Base-by-base conservation (phyloP, 805 yeast species). In the Brettanomyces naardenensis region DNA sequence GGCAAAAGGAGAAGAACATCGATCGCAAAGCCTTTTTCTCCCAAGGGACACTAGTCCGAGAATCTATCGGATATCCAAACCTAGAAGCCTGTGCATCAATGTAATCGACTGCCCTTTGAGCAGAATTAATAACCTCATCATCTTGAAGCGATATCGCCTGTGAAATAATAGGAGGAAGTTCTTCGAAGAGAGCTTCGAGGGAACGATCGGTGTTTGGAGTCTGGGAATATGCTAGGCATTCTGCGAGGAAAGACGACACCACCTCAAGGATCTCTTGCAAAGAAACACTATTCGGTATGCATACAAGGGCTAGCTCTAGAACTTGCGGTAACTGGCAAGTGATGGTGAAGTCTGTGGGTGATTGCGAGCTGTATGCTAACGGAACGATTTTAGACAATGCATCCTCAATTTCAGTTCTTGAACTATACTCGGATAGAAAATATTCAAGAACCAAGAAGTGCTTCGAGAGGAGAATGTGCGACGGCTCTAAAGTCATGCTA, bases 1-100 rank as follows among this genome's bases (percentile, higher is more conserved):
- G 21, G 3, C 44, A 29, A 4, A 43, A 29, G 1, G 36, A 18
- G 22, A 45, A 39, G 19, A 30, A 30, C 22, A 30, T 7, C 19
- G 11, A 17, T 21, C 18, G n/a, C 13, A 15, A 30, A 10, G 17
- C 7, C 21, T 14, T 6, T 30, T 18, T 19, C 7, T 17, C 17
- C 33, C 33, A 30, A 9, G 20, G 6, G 10, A 7, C 9, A 17
- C 11, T 18, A 6, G 6, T n/a, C 13, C 10, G 6, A 6, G 10
- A 6, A 7, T 9, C 10, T 9, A 9, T 9, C 6, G 19, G 21
- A 21, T 18, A 30, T 21, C 6, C 10, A 13, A 7, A 17, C 18
- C 18, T 30, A 13, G 21, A 15, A 7, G 33, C 15, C 33, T 15
- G 21, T 30, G 19, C 13, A 19, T 30, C 19, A 6, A 13, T 30